Percentiles rank a stretch among this genome's conserved stretches.
phyloP scores from a whole-genome alignment of 2,329 filamentous ascomycete genomes.

The Blastomyces percursus region DNA sequence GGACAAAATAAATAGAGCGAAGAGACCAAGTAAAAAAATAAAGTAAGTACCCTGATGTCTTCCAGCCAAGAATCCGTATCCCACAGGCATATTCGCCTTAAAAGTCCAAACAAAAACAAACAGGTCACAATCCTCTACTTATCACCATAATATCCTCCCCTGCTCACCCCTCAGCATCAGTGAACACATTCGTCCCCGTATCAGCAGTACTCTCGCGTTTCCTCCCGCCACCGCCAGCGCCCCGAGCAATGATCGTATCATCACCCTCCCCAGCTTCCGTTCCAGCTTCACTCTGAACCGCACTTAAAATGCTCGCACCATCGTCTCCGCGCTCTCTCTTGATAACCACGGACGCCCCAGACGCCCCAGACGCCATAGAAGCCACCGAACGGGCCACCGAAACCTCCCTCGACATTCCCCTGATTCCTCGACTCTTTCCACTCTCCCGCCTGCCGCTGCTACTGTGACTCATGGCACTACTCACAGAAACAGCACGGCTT shows the following conservation, averaged over 20 bases:
- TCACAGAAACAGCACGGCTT: slow-evolving; percentile 1
- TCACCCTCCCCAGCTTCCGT: slow-evolving; percentile 9
- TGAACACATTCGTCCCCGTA: slow-evolving; percentile 8
- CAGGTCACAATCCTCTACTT: not conserved
- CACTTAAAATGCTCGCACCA: not conserved
- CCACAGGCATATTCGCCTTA: not conserved
- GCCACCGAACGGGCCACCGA: not conserved
- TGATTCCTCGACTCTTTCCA: not conserved
- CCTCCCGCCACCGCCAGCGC: not conserved
- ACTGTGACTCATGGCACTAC: not conserved
- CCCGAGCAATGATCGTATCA: slow-evolving; percentile 11
- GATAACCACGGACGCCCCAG: not conserved
- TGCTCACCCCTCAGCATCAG: slow-evolving; percentile 7
- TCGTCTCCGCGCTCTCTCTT: slow-evolving; percentile 3
- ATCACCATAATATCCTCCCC: not conserved
- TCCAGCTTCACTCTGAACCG: not conserved
- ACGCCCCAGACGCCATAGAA: not conserved
- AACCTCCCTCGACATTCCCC: not conserved
- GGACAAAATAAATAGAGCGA: not conserved
- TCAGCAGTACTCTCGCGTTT: slow-evolving; percentile 5
- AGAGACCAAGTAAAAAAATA: not conserved
- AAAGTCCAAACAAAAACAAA: not conserved
- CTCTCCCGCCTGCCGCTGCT: slow-evolving; percentile 1
- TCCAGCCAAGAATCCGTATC: not conserved
- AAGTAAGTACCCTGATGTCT: not conserved